phyloP scores from a whole-genome alignment of 129 eudicot genomes.

The Calendula officinalis region DNA sequence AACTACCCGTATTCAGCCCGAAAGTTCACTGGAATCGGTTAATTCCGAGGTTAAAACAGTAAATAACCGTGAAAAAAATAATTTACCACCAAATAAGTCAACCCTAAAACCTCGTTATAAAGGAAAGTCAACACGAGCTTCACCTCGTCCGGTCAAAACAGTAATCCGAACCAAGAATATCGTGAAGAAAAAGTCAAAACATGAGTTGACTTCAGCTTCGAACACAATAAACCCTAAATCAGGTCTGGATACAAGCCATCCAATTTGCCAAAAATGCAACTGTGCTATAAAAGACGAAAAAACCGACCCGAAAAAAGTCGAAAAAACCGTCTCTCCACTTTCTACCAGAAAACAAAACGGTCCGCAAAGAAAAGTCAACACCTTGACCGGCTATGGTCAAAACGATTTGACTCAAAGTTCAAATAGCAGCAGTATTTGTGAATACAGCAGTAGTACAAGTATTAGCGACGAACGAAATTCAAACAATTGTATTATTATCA shows the following conservation, averaged over 20 bases:
- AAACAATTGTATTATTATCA: slow-evolving; percentile 59
- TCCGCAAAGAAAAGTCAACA: slow-evolving; percentile 26
- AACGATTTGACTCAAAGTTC: slow-evolving; percentile 76
- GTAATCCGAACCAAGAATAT: slow-evolving; percentile 48
- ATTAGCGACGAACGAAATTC: slow-evolving; percentile 87
- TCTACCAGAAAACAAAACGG: slow-evolving; percentile 30
- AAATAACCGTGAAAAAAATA: slow-evolving; percentile 28
- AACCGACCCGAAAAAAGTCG: slow-evolving; percentile 35
- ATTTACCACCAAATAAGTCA: slow-evolving; percentile 35
- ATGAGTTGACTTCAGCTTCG: slow-evolving; percentile 32
- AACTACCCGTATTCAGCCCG: slow-evolving; percentile 21
- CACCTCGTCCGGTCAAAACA: slow-evolving; percentile 57
- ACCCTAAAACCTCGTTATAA: slow-evolving; percentile 47
- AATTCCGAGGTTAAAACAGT: slow-evolving; percentile 32
- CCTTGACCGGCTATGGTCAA: slow-evolving; percentile 28
- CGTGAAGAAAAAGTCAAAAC: slow-evolving; percentile 53
- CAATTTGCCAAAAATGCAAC: slow-evolving; percentile 79
- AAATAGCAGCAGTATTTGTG: slow-evolving; percentile 83
- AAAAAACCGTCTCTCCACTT: slow-evolving; percentile 24
- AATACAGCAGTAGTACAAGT: slow-evolving; percentile 79
- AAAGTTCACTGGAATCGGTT: slow-evolving; percentile 30
- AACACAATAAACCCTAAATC: slow-evolving; percentile 27
- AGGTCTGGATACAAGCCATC: slow-evolving; percentile 31
- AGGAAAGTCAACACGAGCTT: slow-evolving; percentile 45
- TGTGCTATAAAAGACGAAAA: slow-evolving; percentile 52